Conservation (phyloP, 768 basidiomycete genomes). For the Udeniomyces megalosporus region DNA sequence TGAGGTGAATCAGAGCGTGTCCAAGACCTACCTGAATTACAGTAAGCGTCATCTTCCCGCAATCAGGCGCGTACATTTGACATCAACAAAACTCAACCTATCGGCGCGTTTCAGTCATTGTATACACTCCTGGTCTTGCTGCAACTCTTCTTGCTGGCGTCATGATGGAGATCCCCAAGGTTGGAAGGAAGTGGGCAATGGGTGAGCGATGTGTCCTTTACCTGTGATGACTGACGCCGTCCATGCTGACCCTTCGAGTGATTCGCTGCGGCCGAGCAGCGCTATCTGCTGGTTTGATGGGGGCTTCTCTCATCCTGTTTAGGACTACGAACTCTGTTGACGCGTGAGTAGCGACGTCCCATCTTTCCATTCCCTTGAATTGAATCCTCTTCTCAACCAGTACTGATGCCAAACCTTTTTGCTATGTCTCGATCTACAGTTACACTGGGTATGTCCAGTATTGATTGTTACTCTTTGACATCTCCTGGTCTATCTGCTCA, state of each 20-base stretch:
- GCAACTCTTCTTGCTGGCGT: not conserved
- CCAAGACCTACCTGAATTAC: conserved; percentile 29
- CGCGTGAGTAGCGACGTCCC: conserved; percentile 3
- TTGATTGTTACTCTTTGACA: too few species aligned
- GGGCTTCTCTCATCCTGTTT: conserved; percentile 9
- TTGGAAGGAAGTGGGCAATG: conserved; percentile 7
- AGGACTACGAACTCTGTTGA: not conserved
- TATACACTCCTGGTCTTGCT: not conserved
- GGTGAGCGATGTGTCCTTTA: not conserved
- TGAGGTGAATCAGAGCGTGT: not conserved
- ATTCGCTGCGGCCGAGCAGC: not conserved
- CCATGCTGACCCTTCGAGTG: not conserved
- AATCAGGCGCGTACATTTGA: too few species aligned
- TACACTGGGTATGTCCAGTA: too few species aligned
- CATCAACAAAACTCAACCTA: not conserved
- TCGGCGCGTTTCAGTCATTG: not conserved
- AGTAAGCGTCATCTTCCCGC: too few species aligned
- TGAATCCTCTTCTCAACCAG: too few species aligned
- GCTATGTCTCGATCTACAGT: too few species aligned
- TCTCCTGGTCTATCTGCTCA: too few species aligned
- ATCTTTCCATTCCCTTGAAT: too few species aligned
- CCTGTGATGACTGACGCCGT: not conserved
- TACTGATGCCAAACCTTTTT: too few species aligned
- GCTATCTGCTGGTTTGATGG: not conserved
- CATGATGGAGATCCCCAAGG: not conserved